Evolutionary conservation across 108 stramenopile species (phyloP).

Genomic region (Seminavis robusta): DNA sequence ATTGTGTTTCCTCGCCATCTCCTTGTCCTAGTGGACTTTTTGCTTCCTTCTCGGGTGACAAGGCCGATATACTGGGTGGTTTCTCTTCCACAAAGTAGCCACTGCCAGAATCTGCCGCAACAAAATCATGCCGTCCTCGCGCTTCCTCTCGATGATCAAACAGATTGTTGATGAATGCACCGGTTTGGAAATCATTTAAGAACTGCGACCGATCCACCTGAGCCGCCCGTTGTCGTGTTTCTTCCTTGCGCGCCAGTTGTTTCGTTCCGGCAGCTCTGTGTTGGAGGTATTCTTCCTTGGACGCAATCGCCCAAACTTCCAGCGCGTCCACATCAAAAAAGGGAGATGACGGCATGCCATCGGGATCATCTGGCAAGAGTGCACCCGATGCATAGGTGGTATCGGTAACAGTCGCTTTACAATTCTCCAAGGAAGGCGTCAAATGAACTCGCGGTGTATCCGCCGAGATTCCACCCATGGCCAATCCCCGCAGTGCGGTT

Average conservation of each 20-base stretch:
- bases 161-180: constrained; percentile 1
- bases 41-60: too few species aligned
- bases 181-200: constrained; percentile 26
- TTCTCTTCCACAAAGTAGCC: constrained; percentile 4
- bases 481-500: constrained; percentile 23
- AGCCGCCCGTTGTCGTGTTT: constrained; percentile 9
- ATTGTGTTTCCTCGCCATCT: too few species aligned
- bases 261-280: too few species aligned
- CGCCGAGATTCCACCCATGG: constrained; percentile 19
- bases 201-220: constrained; percentile 30
- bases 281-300: not conserved
- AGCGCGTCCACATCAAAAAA: constrained; percentile 31
- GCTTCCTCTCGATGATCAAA: constrained; percentile 28
- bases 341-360: not conserved
- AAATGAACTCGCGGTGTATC: constrained; percentile 30
- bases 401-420: constrained; percentile 18
- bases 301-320: constrained; percentile 24
- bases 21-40: too few species aligned
- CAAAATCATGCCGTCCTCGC: constrained; percentile 27
- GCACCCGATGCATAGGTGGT: constrained; percentile 22
- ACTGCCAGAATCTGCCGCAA: not conserved
- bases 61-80: constrained; percentile 2
- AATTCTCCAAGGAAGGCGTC: constrained; percentile 22
- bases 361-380: constrained; percentile 9
- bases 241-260: too few species aligned